Evolutionary conservation across 1,284 basidiomycete species (phyloP).

Genomic region (Tausonia pullulans): DNA sequence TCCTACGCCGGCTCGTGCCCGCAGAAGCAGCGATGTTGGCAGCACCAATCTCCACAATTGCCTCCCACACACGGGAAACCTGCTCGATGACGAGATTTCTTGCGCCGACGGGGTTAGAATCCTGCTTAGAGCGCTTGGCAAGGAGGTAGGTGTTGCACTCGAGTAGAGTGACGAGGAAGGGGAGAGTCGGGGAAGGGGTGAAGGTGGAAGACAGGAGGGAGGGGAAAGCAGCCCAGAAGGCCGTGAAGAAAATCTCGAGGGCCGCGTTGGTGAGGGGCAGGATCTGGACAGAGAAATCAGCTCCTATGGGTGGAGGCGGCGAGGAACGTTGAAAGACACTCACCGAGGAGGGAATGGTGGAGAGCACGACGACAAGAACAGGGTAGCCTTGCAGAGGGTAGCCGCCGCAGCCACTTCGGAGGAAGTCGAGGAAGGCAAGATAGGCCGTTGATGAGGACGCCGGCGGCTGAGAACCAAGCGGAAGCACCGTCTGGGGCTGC

Average conservation of each 20-base stretch:
- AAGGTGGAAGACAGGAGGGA: conserved; percentile 7
- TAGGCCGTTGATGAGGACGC: conserved; percentile 39
- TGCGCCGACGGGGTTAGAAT: too few species aligned
- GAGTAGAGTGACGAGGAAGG: conserved; percentile 8
- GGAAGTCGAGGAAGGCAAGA: conserved; percentile 35
- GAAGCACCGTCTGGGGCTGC: conserved; percentile 10
- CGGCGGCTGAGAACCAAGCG: conserved; percentile 3
- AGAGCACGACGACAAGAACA: conserved; percentile 59
- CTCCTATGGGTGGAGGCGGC: background rate
- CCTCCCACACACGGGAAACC: too few species aligned
- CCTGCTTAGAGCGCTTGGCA: conserved; percentile 11
- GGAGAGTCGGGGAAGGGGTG: background rate
- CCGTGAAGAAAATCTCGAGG: conserved; percentile 46
- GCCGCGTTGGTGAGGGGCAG: conserved; percentile 32
- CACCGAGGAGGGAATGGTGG: conserved; percentile 51
- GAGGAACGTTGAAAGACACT: conserved; percentile 12
- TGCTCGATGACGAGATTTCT: too few species aligned
- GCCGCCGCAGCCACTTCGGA: conserved; percentile 56
- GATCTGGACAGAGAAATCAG: conserved; percentile 18
- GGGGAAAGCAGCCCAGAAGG: conserved; percentile 57
- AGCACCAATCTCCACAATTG: too few species aligned
- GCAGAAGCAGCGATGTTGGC: too few species aligned
- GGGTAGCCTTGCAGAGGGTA: conserved; percentile 67
- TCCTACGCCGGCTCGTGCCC: too few species aligned
- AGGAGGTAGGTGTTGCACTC: conserved; percentile 11